Evolutionary conservation across 352 stramenopile species (phyloP).

Genomic region (Pythium rhizo-oryzae): DNA sequence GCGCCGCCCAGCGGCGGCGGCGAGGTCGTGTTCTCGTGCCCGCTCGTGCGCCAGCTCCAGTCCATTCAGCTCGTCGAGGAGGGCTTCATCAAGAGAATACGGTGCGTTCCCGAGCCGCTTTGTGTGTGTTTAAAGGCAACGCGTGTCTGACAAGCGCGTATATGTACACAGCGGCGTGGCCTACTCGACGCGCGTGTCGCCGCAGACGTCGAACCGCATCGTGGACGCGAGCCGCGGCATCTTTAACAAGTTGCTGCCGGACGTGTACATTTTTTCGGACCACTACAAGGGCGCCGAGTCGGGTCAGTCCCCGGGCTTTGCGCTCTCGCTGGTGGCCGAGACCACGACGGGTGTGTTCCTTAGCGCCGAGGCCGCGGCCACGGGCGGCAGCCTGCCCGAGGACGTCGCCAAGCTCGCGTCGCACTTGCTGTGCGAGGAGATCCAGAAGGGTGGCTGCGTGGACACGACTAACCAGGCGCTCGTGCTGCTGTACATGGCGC

Average conservation of each 20-base stretch:
- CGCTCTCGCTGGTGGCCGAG: slow-evolving; percentile 95
- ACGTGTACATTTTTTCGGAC: slow-evolving; percentile 99
- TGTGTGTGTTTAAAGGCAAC: not conserved
- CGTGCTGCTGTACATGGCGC: slow-evolving; percentile 97
- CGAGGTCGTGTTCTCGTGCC: slow-evolving; percentile 94
- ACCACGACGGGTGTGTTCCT: slow-evolving; percentile 97
- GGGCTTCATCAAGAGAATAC: slow-evolving; percentile 98
- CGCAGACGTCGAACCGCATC: slow-evolving; percentile 97
- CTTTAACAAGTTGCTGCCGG: slow-evolving; percentile 98
- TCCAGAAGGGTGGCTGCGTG: slow-evolving; percentile 92
- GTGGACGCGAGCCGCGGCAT: slow-evolving; percentile 95
- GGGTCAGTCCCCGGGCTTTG: slow-evolving; percentile 91
- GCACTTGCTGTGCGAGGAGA: slow-evolving; percentile 97
- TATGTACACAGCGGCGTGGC: slow-evolving; percentile 82
- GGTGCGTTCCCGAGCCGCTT: slow-evolving; percentile 38
- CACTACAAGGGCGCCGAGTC: slow-evolving; percentile 94
- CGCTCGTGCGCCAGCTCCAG: slow-evolving; percentile 93
- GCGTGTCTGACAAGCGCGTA: not conserved
- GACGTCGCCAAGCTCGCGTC: slow-evolving; percentile 94
- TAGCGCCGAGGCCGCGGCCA: slow-evolving; percentile 90
- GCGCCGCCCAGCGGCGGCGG: slow-evolving; percentile 82
- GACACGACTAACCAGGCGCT: slow-evolving; percentile 97
- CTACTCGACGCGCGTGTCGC: slow-evolving; percentile 97
- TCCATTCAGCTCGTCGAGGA: slow-evolving; percentile 95
- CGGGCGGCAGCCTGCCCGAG: slow-evolving; percentile 92